Evolutionary conservation across 1,284 basidiomycete species (phyloP).

Genomic region (Hypsizygus ulmarius): DNA sequence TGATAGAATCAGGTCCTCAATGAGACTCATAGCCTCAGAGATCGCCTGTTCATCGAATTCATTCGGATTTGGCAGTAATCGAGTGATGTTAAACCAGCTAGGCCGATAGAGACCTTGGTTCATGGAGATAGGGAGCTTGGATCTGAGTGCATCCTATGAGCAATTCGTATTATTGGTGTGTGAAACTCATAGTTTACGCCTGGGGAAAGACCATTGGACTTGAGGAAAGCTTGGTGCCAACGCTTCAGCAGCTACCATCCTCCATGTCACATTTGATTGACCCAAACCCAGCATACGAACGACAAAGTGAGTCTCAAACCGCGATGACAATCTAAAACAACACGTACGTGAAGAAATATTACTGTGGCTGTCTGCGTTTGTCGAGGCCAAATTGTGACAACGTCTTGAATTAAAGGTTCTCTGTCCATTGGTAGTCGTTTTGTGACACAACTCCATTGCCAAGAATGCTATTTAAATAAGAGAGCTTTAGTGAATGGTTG

Average conservation of each 20-base stretch:
- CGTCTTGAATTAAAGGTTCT: conserved; percentile 3
- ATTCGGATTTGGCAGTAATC: conserved; percentile 35
- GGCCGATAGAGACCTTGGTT: conserved; percentile 33
- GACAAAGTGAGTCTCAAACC: conserved; percentile 1
- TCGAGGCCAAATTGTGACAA: conserved; percentile 13
- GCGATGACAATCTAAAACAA: neutral
- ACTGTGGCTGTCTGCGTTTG: conserved; percentile 17
- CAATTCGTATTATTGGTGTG: conserved; percentile 12
- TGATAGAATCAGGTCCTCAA: conserved; percentile 39
- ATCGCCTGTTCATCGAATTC: conserved; percentile 39
- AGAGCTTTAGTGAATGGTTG: neutral
- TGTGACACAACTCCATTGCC: neutral
- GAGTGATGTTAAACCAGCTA: conserved; percentile 45
- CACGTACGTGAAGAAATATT: conserved; percentile 20
- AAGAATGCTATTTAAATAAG: conserved; percentile 9
- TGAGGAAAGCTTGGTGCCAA: conserved; percentile 36
- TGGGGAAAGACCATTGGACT: conserved; percentile 44
- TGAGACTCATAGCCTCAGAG: conserved; percentile 33
- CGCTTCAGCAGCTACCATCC: conserved; percentile 27
- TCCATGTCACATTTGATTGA: conserved; percentile 37
- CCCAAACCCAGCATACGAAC: conserved; percentile 35
- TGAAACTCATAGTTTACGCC: conserved; percentile 31
- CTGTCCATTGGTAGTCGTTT: conserved; percentile 7
- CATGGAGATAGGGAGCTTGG: conserved; percentile 30
- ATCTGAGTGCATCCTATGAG: conserved; percentile 15